Conservation (phyloP, 2,329 filamentous ascomycete species). For the Talaromyces albobiverticillius region DNA sequence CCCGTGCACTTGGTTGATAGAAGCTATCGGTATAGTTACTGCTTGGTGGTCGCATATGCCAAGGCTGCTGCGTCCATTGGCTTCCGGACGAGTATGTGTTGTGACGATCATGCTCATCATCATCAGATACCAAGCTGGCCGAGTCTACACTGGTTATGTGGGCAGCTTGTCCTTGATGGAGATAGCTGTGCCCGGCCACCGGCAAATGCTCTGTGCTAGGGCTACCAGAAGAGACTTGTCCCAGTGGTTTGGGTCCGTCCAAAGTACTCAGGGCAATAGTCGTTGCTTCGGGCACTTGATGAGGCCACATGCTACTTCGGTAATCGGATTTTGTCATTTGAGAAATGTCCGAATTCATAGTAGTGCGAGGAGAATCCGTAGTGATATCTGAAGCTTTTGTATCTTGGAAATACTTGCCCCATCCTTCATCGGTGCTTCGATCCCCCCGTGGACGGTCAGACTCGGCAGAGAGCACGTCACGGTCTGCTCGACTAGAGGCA, state of each 20-base stretch:
- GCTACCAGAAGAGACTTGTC: constrained; percentile 39
- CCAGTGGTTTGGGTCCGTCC: constrained; percentile 38
- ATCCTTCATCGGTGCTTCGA: constrained; percentile 46
- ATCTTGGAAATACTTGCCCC: constrained; percentile 48
- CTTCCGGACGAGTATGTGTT: constrained; percentile 27
- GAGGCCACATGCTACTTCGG: constrained; percentile 41
- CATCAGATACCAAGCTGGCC: constrained; percentile 36
- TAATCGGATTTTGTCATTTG: constrained; percentile 34
- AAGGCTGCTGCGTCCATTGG: constrained; percentile 19
- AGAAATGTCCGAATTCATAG: constrained; percentile 25
- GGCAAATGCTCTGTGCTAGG: constrained; percentile 39
- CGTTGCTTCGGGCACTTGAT: constrained; percentile 14
- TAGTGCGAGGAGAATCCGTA: constrained; percentile 24
- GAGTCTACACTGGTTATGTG: constrained; percentile 45
- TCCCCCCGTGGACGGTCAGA: constrained; percentile 29
- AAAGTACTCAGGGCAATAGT: constrained; percentile 20
- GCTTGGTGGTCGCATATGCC: constrained; percentile 23
- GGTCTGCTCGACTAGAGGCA: constrained; percentile 25
- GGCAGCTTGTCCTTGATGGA: constrained; percentile 40
- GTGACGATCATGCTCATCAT: constrained; percentile 24
- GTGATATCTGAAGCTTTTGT: constrained; percentile 27
- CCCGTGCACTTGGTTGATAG: constrained; percentile 27
- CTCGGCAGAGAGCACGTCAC: constrained; percentile 16
- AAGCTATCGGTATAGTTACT: constrained; percentile 41
- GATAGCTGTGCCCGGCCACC: constrained; percentile 27